Evolutionary conservation across 345 rosid species (phyloP), one percentile per base, ranked within the genome.

Genomic region (Brassica rapa): DNA sequence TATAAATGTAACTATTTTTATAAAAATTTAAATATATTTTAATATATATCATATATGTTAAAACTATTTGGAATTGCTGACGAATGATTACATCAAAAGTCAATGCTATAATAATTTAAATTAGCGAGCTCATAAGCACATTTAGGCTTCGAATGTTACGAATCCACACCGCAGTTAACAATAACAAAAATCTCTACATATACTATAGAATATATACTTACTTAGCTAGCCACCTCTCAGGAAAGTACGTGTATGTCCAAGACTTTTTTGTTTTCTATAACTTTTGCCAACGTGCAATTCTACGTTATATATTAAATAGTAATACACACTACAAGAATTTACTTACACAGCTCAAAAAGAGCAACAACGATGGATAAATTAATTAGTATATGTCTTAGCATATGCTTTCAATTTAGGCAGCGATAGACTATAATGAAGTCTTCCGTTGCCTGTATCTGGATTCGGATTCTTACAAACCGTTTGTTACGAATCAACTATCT

Each of bases 301-400:
- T 68, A 68, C 41, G 37, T 19, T 70, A 53, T 53, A 53, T 33
- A 21, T 70, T 46, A 25, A 53, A 65, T 37, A 37, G 27, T 30
- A 25, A 53, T 46, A 46, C 16, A 12, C 60, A 53, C 60, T 53
- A 53, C 60, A 15, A 53, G 60, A 53, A 53, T 53, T 53, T 53
- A 53, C 24, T 53, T 53, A 53, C 24, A 15, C 23, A 63, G 29
- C 64, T 77, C 0, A 25, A 51, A 78, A 73, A 11, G 68, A 46
- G 64, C 61, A 60, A 60, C 30, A 73, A 62, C 68, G 77, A 78
- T 72, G 55, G 62, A 2, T 71, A 77, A 35, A 24, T 35, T 46
- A 66, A 33, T 68, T 73, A 79, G 82, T 33, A 79, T 79, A 79
- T 79, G 78, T 68, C 29, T 60, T 62, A 74, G 82, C 74, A 79